Base-by-base conservation (phyloP, 805 yeast species). In the Sugiyamaella chiloensis region DNA sequence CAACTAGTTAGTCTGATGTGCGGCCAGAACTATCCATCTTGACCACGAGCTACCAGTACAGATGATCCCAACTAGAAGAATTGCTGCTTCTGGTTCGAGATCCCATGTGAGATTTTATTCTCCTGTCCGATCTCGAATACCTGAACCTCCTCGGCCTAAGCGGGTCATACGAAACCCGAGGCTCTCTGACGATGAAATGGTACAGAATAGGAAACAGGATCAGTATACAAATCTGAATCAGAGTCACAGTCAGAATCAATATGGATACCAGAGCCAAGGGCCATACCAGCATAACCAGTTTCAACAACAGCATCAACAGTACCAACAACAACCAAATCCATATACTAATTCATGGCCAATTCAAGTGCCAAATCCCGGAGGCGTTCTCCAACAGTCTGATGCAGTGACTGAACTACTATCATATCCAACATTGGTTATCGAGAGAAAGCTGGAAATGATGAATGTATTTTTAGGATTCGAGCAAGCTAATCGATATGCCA, bases 401-500 rank as follows among this genome's bases (percentile, higher is more conserved):
- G 82, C 85, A 0, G 73, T 85, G 19, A 75, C 79, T 24, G 70
- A 73, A 36, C 69, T 90, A 4, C 67, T 91, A 34, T 75, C 75
- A 35, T 87, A 87, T 57, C 97, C 97, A 1, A 85, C 91, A 3
- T 65, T 91, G 17, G 88, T 91, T 0, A 79, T 93, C 40, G 96
- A 91, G 60, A 75, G 99, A 48, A 85, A 87, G 60, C 72, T 93
- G 20, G 98, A 93, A 68, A 75, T 83, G 70, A 83, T 88, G 88
- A 90, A 88, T 60, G 72, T 93, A 14, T 75, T 89, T 45, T 61
- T 90, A 40, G 97, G 97, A 1, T 87, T 86, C 58, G 98, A 91
- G 63, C 98, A 93, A 67, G 87, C 93, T 1, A 91, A 90, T 62
- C 70, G 75, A 54, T 91, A 91, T 54, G 53, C 59, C 4, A 75